Evolutionary conservation across 1,284 basidiomycete genomes (phyloP).

Genomic region (Lentinula novae-zelandiae): DNA sequence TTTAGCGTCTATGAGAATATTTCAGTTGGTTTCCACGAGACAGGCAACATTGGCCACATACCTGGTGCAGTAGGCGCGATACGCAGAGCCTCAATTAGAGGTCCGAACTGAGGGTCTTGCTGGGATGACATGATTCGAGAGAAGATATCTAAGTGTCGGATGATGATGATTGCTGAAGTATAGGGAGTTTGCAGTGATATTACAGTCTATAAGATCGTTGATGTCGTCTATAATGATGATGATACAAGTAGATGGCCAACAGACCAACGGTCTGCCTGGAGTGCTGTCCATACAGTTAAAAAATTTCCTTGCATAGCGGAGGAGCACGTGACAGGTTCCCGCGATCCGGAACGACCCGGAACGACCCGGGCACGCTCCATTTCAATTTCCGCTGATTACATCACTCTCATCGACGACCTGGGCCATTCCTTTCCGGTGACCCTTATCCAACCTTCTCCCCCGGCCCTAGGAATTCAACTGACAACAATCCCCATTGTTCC

Average conservation of each 20-base stretch:
- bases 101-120: constrained; percentile 41
- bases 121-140: constrained; percentile 36
- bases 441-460: no score
- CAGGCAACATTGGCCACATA: constrained; percentile 26
- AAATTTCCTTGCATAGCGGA: not conserved
- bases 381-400: no score
- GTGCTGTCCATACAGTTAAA: not conserved
- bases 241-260: constrained; percentile 5
- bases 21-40: constrained; percentile 5
- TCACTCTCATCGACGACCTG: no score
- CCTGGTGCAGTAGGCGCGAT: constrained; percentile 73
- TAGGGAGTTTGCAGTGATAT: not conserved
- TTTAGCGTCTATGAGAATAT: constrained; percentile 58
- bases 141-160: constrained; percentile 47
- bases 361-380: no score
- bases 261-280: not conserved
- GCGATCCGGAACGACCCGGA: no score
- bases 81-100: constrained; percentile 59
- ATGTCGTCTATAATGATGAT: constrained; percentile 8
- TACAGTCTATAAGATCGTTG: constrained; percentile 8
- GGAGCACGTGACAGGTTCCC: not conserved
- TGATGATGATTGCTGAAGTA: not conserved
- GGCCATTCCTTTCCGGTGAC: no score
- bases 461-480: no score
- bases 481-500: no score